Base-by-base conservation (phyloP, 129 eudicot genomes). In the Pseudognaphalium luteoalbum region DNA sequence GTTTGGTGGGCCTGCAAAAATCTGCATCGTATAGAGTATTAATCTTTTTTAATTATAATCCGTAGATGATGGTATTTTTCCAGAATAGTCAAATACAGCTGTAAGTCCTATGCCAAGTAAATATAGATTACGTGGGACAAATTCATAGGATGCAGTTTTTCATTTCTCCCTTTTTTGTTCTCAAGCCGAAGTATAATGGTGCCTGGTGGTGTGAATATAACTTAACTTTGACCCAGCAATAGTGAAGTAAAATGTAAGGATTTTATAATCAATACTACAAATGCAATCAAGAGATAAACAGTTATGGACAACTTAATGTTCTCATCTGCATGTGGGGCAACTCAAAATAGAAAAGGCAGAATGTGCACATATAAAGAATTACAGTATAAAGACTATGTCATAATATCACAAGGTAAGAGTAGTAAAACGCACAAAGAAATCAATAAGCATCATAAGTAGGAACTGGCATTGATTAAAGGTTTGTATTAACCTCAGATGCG, bases 401-500 rank as follows among this genome's bases (percentile, higher is more conserved):
- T 12, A 9, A 15, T 44, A 22, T 41, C 19, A 25, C 21, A 21
- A 41, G 37, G 51, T 8, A 35, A 41, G 10, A 41, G 56, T 2
- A 61, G 62, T 19, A 61, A 22, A 25, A 61, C 17, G 7, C 12
- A 28, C 28, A 61, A 15, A 25, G 6, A 25, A 28, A 61, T 4
- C 9, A 41, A 10, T 1, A 7, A 28, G 67, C 54, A 61, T 10
- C 28, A 44, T 37, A 37, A 10, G 7, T 33, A 57, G 62, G 28
- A 62, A 17, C 19, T 20, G 29, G 17, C 57, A 17, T 41, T 54
- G 41, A 50, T n/a, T 30, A 20, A 50, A 29, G 59, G 35, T 47
- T 37, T 6, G 35, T n/a, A 22, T 22, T 22, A 16, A 74, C 61
- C 50, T 28, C 62, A n/a, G 70, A 61, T 75, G 70, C 44, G 21